Evolutionary conservation across 805 yeast genomes (phyloP).

Genomic region (Saccharomycopsis fibuligera): DNA sequence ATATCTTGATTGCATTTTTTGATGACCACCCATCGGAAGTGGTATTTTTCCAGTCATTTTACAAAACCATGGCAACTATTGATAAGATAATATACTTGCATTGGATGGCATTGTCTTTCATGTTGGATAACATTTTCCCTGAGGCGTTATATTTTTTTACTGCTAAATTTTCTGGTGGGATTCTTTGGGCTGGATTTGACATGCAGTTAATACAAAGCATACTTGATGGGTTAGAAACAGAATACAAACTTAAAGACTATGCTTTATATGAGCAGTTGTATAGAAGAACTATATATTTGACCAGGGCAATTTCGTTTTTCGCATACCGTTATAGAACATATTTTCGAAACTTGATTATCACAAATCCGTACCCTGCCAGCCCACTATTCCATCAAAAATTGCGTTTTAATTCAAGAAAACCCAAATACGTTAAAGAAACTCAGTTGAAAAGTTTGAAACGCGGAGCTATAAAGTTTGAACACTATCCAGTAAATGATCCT

Average conservation of each 20-base stretch:
- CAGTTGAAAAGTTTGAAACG: conserved; percentile 4
- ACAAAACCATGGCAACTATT: conserved; percentile 5
- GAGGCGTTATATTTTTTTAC: conserved; percentile 14
- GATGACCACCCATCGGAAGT: conserved; percentile 9
- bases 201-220: conserved; percentile 10
- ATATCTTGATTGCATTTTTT: conserved; percentile 6
- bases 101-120: conserved; percentile 15
- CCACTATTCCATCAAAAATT: not conserved
- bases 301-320: conserved; percentile 14
- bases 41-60: conserved; percentile 3
- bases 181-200: conserved; percentile 12
- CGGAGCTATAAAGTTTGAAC: conserved; percentile 6
- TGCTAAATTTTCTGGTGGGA: conserved; percentile 11
- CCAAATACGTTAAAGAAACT: conserved; percentile 9
- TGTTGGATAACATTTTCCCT: conserved; percentile 19
- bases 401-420: conserved; percentile 11
- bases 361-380: conserved; percentile 2
- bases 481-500: conserved; percentile 12
- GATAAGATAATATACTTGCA: conserved; percentile 14
- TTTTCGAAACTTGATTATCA: conserved; percentile 1
- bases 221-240: not conserved
- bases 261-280: conserved; percentile 3
- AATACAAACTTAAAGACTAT: not conserved
- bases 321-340: conserved; percentile 7
- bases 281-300: conserved; percentile 9